These are phyloP conservation scores for Calycina herbarum DNA, from an alignment of 2,329 filamentous ascomycete species.

Conservation along the genomic window DNA sequence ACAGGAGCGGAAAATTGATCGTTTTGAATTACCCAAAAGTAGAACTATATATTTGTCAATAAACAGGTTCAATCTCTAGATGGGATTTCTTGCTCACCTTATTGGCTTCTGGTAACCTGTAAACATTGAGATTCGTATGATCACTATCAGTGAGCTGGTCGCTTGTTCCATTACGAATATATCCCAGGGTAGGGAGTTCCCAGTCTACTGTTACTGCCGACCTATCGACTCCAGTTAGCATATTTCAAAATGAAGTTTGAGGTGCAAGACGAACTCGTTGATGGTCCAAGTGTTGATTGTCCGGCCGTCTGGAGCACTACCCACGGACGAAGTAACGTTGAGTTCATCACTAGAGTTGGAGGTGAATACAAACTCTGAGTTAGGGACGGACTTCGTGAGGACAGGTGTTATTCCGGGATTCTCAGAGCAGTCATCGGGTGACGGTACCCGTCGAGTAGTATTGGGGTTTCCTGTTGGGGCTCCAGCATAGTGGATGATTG, in stretches of 20 bases:
- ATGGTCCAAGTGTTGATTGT: background rate
- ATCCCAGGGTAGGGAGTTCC: slow-evolving; percentile 7
- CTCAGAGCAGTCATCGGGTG: background rate
- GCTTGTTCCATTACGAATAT: slow-evolving; percentile 2
- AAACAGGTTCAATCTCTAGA: too few relatives aligned
- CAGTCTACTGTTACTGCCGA: background rate
- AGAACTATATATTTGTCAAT: background rate
- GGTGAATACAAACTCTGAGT: slow-evolving; percentile 1
- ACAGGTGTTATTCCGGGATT: background rate
- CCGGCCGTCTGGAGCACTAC: background rate
- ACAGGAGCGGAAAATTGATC: background rate
- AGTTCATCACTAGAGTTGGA: background rate
- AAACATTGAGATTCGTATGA: background rate
- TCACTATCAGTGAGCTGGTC: background rate
- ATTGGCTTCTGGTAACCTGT: slow-evolving; percentile 2
- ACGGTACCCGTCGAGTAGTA: background rate
- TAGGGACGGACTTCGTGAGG: slow-evolving; percentile 3
- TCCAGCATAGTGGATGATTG: slow-evolving; percentile 4
- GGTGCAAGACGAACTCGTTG: too few relatives aligned
- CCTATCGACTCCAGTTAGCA: background rate
- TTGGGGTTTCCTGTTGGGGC: background rate
- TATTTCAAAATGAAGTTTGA: background rate
- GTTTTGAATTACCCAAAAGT: slow-evolving; percentile 15
- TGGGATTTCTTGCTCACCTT: background rate
- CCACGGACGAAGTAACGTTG: background rate